These are phyloP conservation scores for Pyrenophora teres DNA, from an alignment of 2,329 filamentous ascomycete species.

Conservation along the genomic window DNA sequence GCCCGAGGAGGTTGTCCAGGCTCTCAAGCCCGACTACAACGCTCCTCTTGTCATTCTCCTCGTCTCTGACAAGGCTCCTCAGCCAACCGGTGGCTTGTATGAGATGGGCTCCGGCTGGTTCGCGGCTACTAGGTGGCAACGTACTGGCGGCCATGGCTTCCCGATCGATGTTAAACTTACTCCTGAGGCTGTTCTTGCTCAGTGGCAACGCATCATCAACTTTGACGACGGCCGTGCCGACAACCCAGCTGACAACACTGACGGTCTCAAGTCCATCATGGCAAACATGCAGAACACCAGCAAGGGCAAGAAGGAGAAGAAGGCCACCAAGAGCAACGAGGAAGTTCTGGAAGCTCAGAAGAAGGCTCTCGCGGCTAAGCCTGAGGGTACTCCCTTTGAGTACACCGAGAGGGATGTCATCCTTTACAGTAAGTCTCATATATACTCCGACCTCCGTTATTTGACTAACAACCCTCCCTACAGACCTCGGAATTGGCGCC, in stretches of 20 bases:
- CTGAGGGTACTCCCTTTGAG: constrained; percentile 74
- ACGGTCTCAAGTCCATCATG: constrained; percentile 78
- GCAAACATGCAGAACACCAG: constrained; percentile 83
- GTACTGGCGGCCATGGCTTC: constrained; percentile 87
- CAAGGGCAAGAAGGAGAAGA: constrained; percentile 45
- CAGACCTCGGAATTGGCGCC: constrained; percentile 83
- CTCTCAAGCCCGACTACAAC: constrained; percentile 99
- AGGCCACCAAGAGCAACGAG: constrained; percentile 62
- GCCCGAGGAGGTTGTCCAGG: constrained; percentile 96
- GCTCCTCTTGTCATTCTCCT: constrained; percentile 89
- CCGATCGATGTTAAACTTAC: constrained; percentile 77
- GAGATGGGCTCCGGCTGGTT: constrained; percentile 96
- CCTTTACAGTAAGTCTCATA: constrained; percentile 69
- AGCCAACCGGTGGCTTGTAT: constrained; percentile 85
- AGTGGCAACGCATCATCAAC: constrained; percentile 70
- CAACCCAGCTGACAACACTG: constrained; percentile 77
- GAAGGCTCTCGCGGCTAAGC: constrained; percentile 72
- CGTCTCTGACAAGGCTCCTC: constrained; percentile 82
- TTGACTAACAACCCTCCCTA: constrained; percentile 22
- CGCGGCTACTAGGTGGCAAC: constrained; percentile 91
- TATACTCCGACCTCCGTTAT: background rate
- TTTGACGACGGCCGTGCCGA: constrained; percentile 89
- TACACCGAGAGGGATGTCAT: constrained; percentile 88
- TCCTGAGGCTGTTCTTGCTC: constrained; percentile 77
- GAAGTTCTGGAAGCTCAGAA: constrained; percentile 76